phyloP scores from a whole-genome alignment of 805 yeast genomes.

The Alloascoidea hylecoeti region DNA sequence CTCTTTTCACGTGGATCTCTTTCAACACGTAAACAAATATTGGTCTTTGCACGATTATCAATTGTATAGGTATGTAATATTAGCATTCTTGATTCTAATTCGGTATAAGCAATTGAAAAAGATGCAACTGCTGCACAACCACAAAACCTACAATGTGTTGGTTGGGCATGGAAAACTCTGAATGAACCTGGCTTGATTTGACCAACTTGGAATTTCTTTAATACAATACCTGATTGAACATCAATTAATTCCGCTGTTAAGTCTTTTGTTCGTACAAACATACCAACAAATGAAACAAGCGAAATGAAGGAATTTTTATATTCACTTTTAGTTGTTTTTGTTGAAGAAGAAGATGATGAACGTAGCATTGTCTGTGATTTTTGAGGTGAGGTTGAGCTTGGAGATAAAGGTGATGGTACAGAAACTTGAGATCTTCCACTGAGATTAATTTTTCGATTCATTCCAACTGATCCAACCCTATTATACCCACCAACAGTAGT shows the following conservation, averaged over 20 bases:
- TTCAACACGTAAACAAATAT: constrained; percentile 77
- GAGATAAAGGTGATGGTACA: background rate
- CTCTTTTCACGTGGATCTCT: constrained; percentile 88
- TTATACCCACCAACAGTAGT: background rate
- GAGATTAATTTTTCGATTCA: background rate
- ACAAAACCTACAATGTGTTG: constrained; percentile 82
- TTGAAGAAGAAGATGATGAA: background rate
- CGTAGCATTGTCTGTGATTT: background rate
- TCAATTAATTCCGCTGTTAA: constrained; percentile 55
- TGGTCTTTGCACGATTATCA: constrained; percentile 62
- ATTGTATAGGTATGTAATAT: constrained; percentile 63
- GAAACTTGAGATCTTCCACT: background rate
- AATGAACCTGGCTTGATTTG: constrained; percentile 46
- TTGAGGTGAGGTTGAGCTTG: background rate
- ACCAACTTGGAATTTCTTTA: constrained; percentile 48
- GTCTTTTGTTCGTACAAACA: constrained; percentile 48
- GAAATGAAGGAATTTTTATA: background rate
- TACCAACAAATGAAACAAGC: constrained; percentile 54
- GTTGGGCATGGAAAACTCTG: constrained; percentile 67
- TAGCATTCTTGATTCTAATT: constrained; percentile 36
- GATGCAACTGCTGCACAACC: constrained; percentile 76
- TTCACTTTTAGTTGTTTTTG: background rate
- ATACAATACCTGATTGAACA: constrained; percentile 61
- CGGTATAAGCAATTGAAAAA: constrained; percentile 60
- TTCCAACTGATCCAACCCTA: background rate